Evolutionary conservation across 2,329 filamentous ascomycete species (phyloP).

Genomic region (Fusarium ambrosium): DNA sequence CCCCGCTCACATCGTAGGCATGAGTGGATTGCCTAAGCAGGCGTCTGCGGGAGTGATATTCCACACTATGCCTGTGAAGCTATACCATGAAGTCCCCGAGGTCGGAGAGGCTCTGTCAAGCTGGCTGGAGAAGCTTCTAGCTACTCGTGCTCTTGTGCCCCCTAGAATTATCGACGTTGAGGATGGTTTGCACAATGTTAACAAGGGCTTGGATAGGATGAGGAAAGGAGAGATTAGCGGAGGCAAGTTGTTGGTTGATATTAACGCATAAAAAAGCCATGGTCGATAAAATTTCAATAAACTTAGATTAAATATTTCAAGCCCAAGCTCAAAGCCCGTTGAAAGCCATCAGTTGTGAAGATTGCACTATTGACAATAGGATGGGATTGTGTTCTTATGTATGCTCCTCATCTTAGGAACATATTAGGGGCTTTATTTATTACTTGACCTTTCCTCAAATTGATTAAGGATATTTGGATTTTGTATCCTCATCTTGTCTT

Average conservation of each 20-base stretch:
- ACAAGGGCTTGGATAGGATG: constrained; percentile 75
- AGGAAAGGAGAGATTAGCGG: constrained; percentile 76
- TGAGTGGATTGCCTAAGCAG: constrained; percentile 76
- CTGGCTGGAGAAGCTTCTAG: constrained; percentile 78
- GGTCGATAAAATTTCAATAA: not conserved
- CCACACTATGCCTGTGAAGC: constrained; percentile 80
- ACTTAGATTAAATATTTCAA: not conserved
- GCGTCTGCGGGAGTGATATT: constrained; percentile 60
- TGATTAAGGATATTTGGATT: too few relatives aligned
- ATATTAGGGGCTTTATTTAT: too few relatives aligned
- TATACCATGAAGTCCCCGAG: constrained; percentile 77
- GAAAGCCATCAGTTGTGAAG: too few relatives aligned
- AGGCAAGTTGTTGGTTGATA: constrained; percentile 74
- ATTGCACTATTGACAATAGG: too few relatives aligned
- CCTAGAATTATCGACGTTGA: constrained; percentile 76
- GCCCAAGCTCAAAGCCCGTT: not conserved
- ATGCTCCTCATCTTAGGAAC: too few relatives aligned
- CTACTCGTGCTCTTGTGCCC: constrained; percentile 64
- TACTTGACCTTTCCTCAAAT: too few relatives aligned
- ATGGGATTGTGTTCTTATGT: too few relatives aligned
- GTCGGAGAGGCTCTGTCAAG: constrained; percentile 73
- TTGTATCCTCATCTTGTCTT: too few relatives aligned
- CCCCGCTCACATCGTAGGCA: constrained; percentile 72
- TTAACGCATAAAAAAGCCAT: constrained; percentile 11
- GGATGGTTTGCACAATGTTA: constrained; percentile 75